phyloP scores from a whole-genome alignment of 495 filamentous ascomycete genomes.

The Tuber umbilicatum region DNA sequence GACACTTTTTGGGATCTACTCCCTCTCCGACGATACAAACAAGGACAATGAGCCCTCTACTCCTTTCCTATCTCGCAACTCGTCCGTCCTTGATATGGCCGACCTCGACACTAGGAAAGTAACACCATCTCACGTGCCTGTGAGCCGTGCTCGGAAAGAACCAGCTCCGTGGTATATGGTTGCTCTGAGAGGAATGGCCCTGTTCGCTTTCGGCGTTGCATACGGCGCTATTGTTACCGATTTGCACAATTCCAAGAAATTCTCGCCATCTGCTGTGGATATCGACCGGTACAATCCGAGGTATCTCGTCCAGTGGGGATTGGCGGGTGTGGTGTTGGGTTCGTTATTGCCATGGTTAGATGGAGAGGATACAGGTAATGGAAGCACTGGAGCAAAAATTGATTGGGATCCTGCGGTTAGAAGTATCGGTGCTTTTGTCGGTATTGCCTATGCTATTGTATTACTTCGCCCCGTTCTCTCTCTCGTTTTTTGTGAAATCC shows the following conservation, averaged over 20 bases:
- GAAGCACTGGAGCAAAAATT: conserved; percentile 40
- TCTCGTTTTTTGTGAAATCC: not conserved
- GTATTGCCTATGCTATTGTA: conserved; percentile 95
- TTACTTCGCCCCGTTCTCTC: conserved; percentile 7
- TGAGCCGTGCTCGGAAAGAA: not conserved
- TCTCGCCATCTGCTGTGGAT: conserved; percentile 50
- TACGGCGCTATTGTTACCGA: conserved; percentile 84
- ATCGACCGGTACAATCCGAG: conserved; percentile 51
- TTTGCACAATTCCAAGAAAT: conserved; percentile 62
- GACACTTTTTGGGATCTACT: conserved; percentile 86
- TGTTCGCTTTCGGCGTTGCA: conserved; percentile 74
- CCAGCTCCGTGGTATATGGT: not conserved
- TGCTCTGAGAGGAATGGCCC: conserved; percentile 51
- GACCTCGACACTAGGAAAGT: conserved; percentile 19
- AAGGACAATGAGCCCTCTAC: conserved; percentile 43
- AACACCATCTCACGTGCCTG: not conserved
- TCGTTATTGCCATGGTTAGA: conserved; percentile 81
- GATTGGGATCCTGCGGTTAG: conserved; percentile 80
- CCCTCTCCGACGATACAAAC: conserved; percentile 48
- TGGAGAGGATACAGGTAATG: conserved; percentile 43
- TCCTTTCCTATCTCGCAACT: conserved; percentile 25
- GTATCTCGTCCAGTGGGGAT: conserved; percentile 75
- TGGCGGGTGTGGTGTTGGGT: conserved; percentile 68
- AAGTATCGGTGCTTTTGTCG: conserved; percentile 87
- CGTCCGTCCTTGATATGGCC: conserved; percentile 28